Evolutionary conservation across 805 yeast genomes (phyloP).

Genomic region (Candida sithepensis): DNA sequence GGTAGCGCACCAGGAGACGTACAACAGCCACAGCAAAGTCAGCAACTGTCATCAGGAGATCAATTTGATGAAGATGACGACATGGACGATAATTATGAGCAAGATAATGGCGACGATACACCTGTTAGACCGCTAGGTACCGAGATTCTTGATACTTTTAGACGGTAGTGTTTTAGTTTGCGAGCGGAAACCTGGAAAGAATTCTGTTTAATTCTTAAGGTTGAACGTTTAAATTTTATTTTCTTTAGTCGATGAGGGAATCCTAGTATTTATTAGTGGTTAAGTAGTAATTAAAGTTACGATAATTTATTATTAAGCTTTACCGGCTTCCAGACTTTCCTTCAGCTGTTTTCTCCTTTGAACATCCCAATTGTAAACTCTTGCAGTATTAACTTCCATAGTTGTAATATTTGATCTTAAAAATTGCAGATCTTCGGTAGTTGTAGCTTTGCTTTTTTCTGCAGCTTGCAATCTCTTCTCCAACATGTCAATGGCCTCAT

Average conservation of each 20-base stretch:
- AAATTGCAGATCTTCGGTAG: conserved; percentile 82
- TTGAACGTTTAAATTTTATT: no score
- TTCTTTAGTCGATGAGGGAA: neutral
- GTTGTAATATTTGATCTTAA: conserved; percentile 89
- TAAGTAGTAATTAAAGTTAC: no score
- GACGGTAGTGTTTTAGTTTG: conserved; percentile 31
- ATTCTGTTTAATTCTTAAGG: no score
- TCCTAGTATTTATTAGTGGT: neutral
- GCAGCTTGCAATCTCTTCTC: conserved; percentile 61
- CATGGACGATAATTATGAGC: conserved; percentile 12
- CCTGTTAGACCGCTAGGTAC: conserved; percentile 60
- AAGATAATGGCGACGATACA: conserved; percentile 43
- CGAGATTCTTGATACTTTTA: conserved; percentile 58
- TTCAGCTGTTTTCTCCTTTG: conserved; percentile 58
- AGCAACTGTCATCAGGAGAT: conserved; percentile 5
- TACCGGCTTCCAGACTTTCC: conserved; percentile 17
- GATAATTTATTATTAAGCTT: conserved; percentile 23
- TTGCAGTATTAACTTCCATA: conserved; percentile 95
- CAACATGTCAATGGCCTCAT: conserved; percentile 77
- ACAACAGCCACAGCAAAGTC: conserved; percentile 7
- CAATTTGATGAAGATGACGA: conserved; percentile 14
- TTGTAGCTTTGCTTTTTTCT: conserved; percentile 49
- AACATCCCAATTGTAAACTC: conserved; percentile 87
- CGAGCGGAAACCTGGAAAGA: no score
- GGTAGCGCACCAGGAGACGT: neutral